Percentiles rank a stretch among this genome's conserved stretches.
Evolutionary conservation across 331 rosid genomes (phyloP).

Genomic region (Pyracantha coccinea): DNA sequence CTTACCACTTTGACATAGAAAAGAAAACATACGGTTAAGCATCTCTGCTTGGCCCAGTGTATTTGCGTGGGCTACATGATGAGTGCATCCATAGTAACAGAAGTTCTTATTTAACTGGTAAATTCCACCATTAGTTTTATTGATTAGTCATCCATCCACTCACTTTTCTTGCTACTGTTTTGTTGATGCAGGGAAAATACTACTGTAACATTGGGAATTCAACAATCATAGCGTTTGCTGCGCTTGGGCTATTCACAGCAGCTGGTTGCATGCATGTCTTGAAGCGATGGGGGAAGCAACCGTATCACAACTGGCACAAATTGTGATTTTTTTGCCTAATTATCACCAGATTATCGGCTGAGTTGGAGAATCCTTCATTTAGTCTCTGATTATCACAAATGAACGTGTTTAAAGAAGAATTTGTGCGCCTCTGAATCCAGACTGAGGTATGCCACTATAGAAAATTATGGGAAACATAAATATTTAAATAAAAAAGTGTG

Average conservation of each 20-base stretch:
- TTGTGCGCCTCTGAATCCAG: neutral
- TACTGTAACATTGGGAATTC: constrained; percentile 55
- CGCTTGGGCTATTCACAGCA: constrained; percentile 54
- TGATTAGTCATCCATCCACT: neutral
- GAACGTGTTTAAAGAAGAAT: neutral
- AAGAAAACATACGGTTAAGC: neutral
- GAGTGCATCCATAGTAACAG: neutral
- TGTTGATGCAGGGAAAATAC: constrained; percentile 55
- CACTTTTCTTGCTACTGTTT: constrained; percentile 1
- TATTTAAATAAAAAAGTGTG: neutral
- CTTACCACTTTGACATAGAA: neutral
- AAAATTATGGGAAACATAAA: neutral
- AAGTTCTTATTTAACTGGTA: neutral
- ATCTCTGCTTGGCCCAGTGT: neutral
- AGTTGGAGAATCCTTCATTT: neutral
- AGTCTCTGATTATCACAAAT: neutral
- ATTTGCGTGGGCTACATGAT: neutral
- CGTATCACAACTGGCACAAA: constrained; percentile 70
- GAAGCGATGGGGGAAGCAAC: constrained; percentile 86
- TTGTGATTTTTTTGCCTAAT: constrained; percentile 23
- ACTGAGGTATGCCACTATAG: constrained; percentile 4
- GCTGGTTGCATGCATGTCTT: constrained; percentile 71
- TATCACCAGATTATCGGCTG: neutral
- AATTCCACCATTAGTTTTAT: neutral
- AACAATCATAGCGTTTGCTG: constrained; percentile 52